These are phyloP conservation scores for Mycena chlorophos DNA, from an alignment of 768 basidiomycete species.

Conservation along the genomic window DNA sequence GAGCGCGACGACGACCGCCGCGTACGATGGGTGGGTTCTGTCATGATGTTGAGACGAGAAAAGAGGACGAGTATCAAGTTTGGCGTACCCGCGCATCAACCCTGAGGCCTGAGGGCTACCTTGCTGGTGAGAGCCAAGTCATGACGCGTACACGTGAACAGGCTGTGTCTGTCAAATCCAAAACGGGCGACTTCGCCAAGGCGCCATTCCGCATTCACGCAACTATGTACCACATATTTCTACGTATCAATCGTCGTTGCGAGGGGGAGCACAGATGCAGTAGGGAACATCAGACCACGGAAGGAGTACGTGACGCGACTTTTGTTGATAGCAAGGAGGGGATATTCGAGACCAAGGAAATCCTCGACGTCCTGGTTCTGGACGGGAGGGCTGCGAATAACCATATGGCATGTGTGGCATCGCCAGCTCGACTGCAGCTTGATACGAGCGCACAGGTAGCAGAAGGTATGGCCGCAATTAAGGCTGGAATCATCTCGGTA, in stretches of 20 bases:
- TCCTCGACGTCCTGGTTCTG: not conserved
- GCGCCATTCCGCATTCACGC: not conserved
- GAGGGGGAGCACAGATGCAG: not conserved
- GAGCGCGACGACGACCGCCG: too few relatives aligned
- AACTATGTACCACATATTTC: not conserved
- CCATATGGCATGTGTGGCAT: not conserved
- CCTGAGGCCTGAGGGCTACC: too few relatives aligned
- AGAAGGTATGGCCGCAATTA: conserved; percentile 6
- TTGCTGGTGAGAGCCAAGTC: too few relatives aligned
- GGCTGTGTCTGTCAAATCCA: too few relatives aligned
- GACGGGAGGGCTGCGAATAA: not conserved
- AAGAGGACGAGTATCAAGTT: too few relatives aligned
- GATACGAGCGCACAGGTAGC: conserved; percentile 1
- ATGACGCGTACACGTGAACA: too few relatives aligned
- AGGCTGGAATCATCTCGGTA: not conserved
- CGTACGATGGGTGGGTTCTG: not conserved
- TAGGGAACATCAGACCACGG: not conserved
- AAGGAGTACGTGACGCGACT: not conserved
- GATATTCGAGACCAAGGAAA: not conserved
- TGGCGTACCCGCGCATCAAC: too few relatives aligned
- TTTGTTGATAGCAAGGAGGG: not conserved
- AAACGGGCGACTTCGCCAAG: not conserved
- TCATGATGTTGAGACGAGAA: too few relatives aligned
- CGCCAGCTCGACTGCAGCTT: not conserved
- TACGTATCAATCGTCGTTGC: not conserved